Conservation (phyloP, 257 asterid genomes). For the Ajuga chamaepitys region DNA sequence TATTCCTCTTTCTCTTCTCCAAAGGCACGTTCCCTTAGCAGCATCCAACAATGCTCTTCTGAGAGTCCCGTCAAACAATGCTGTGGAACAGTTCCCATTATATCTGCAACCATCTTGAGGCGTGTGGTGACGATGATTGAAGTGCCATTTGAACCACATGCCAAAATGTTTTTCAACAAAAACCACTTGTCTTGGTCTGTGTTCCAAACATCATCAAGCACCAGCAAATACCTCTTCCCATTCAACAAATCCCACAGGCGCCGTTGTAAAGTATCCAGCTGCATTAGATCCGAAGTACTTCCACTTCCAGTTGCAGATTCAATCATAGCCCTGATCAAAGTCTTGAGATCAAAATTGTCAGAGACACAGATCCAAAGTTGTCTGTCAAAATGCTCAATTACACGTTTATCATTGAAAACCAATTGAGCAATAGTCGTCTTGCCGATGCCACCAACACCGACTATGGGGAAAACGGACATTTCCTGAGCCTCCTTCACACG, state of each 20-base stretch:
- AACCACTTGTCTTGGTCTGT: conserved; percentile 25
- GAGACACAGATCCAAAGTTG: conserved; percentile 32
- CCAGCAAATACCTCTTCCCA: conserved; percentile 18
- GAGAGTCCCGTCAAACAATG: too few species aligned
- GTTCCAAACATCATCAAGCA: conserved; percentile 36
- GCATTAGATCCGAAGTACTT: not conserved
- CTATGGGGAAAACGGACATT: too few species aligned
- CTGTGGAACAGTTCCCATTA: too few species aligned
- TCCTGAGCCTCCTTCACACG: not conserved
- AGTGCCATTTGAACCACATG: conserved; percentile 19
- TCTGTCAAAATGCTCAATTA: conserved; percentile 5
- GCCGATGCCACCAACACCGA: conserved; percentile 23
- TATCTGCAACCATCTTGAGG: not conserved
- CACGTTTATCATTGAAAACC: conserved; percentile 9
- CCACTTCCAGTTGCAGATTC: conserved; percentile 11
- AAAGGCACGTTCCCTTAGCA: too few species aligned
- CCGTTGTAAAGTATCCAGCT: conserved; percentile 14
- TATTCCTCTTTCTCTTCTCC: too few species aligned
- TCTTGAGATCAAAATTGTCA: conserved; percentile 17
- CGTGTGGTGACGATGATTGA: conserved; percentile 25
- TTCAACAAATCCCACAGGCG: conserved; percentile 11
- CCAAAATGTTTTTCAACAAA: not conserved
- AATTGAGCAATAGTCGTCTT: conserved; percentile 20
- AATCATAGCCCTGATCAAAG: conserved; percentile 16
- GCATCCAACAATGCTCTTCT: too few species aligned